Percentiles rank a stretch among this genome's conserved stretches.
Evolutionary conservation across 164 flowering plant species (phyloP).

Genomic region (Cinnamomum chago): DNA sequence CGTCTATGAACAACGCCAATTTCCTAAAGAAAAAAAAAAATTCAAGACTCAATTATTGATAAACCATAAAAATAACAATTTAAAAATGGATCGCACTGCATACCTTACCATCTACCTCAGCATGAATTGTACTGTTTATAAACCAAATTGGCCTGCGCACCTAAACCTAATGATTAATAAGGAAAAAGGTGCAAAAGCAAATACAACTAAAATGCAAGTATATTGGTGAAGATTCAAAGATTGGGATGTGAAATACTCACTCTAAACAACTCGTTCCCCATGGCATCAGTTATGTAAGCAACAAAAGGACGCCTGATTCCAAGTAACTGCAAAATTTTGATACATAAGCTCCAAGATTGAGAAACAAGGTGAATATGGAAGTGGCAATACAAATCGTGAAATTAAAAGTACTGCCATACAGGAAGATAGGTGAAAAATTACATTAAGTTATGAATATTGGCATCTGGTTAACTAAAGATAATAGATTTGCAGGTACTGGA

Average conservation of each 20-base stretch:
- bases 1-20: constrained; percentile 93
- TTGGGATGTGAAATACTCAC: constrained; percentile 34
- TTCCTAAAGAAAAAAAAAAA: constrained; percentile 47
- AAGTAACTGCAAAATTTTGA: constrained; percentile 54
- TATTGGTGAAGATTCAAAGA: not conserved
- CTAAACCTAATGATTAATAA: constrained; percentile 32
- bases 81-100: constrained; percentile 13
- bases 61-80: not conserved
- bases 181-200: constrained; percentile 5
- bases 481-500: not conserved
- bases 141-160: constrained; percentile 98
- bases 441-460: not conserved
- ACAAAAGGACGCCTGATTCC: constrained; percentile 87
- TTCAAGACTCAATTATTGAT: not conserved
- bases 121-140: constrained; percentile 90
- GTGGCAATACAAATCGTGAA: not conserved
- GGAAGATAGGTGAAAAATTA: too few relatives aligned
- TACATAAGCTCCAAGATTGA: constrained; percentile 5
- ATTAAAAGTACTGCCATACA: not conserved
- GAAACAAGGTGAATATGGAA: constrained; percentile 7
- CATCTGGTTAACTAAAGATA: not conserved
- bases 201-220: not conserved
- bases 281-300: constrained; percentile 68
- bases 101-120: constrained; percentile 92
- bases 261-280: constrained; percentile 80